Evolutionary conservation across 177 flowering plant genomes (phyloP).

Genomic region (Vitis hybrid): DNA sequence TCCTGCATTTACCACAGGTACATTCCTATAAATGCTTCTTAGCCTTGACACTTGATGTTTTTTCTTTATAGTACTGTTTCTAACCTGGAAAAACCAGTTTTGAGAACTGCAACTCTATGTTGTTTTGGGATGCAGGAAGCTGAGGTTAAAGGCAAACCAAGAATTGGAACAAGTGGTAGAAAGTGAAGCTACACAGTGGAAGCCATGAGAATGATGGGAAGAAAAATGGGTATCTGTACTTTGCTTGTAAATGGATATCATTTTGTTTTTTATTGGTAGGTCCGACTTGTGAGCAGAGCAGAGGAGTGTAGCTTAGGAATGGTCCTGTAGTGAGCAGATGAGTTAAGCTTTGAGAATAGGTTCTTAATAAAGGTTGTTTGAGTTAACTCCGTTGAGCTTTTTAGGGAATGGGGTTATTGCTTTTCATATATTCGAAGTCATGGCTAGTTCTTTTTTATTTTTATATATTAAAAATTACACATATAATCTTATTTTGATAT

Average conservation of each 20-base stretch:
- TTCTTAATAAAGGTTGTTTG: too few species aligned
- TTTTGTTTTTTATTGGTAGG: not conserved
- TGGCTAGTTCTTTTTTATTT: too few species aligned
- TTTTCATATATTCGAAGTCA: too few species aligned
- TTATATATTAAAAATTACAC: too few species aligned
- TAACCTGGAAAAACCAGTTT: not conserved
- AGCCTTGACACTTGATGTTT: not conserved
- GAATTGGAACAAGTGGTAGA: constrained; percentile 48
- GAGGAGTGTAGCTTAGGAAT: too few species aligned
- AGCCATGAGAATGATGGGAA: not conserved
- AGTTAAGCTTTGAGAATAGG: too few species aligned
- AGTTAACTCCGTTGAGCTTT: too few species aligned
- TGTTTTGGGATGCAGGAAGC: constrained; percentile 50
- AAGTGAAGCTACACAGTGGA: constrained; percentile 35
- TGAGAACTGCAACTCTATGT: not conserved
- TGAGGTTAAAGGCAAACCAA: constrained; percentile 89
- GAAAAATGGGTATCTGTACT: not conserved
- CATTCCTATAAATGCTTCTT: not conserved
- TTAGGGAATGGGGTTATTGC: too few species aligned
- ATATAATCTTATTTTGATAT: too few species aligned
- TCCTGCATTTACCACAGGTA: constrained; percentile 90
- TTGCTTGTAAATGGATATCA: not conserved
- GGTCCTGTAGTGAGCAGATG: too few species aligned
- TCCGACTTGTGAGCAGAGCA: too few species aligned
- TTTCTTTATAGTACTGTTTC: not conserved